Base-by-base conservation (phyloP, 139 green algal genomes). In the Coccomyxa sp. region DNA sequence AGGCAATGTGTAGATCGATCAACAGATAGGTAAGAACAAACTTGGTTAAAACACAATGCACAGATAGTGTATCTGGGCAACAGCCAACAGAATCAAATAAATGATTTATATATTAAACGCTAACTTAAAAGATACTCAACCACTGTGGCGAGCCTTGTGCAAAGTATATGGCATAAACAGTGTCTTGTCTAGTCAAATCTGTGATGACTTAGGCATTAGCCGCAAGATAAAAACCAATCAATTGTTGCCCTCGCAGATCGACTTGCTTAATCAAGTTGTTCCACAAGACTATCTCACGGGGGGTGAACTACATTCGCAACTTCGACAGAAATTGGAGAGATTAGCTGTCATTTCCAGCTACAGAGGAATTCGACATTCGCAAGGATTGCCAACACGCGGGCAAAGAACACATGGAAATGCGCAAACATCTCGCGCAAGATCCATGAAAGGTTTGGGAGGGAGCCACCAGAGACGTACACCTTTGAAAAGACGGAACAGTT, bases 61-160 rank as follows among this genome's bases (percentile, higher is more conserved):
- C 33, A 74, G 76, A 69, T 58, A 81, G 18, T 76, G 71, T 39
- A 39, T 29, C 22, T 36, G 39, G 37, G 70, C 37, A 64, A 44
- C 31, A 18, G 14, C 29, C 2, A 38, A 58, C 44, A 69, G 18
- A 79, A 35, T 41, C 70, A 68, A 81, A 22, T 70, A 79, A 68
- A 39, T 24, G 72, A 76, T 73, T 72, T n/a, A 73, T 39, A 34
- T 81, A 72, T 34, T 69, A 68, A 77, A 39, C 73, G 68, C 0
- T 58, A 55, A 70, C 74, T 82, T 82, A 41, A 73, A 37, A 54
- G n/a, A 74, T 68, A 74, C 40, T 68, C 75, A 55, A 6, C 75
- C 75, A 75, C 29, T 27, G 64, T 79, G 69, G 31, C 18, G 29
- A 39, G 64, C 64, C 31, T 33, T 72, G 6, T 6, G 31, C 4